These are phyloP conservation scores for Diaporthe helianthi DNA, from an alignment of 2,329 filamentous ascomycete genomes.

Conservation along the genomic window DNA sequence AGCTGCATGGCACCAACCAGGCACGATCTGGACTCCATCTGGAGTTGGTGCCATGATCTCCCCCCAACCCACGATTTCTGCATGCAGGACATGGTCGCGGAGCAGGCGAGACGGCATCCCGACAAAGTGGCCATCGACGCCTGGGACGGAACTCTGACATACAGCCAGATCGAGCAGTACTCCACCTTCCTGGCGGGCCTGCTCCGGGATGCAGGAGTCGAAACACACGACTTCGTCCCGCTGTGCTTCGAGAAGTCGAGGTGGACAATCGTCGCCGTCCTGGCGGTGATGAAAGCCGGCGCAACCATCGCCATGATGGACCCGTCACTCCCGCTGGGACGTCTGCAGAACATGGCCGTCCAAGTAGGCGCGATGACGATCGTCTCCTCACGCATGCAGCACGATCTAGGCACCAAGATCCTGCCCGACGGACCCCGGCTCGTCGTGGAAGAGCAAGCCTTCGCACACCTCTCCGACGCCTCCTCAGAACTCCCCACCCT, in stretches of 20 bases:
- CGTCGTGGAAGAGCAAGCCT: conserved; percentile 22
- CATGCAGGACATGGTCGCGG: conserved; percentile 54
- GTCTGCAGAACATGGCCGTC: conserved; percentile 36
- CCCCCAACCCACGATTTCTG: conserved; percentile 52
- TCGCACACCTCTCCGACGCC: neutral
- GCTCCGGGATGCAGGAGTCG: conserved; percentile 35
- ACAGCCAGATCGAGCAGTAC: conserved; percentile 35
- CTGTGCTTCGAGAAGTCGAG: conserved; percentile 43
- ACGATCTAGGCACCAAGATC: neutral
- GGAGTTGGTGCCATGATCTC: conserved; percentile 54
- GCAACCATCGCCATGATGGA: conserved; percentile 44
- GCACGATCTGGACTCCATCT: conserved; percentile 45
- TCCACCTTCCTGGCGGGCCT: conserved; percentile 35
- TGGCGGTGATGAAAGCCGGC: conserved; percentile 44
- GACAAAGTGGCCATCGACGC: conserved; percentile 43
- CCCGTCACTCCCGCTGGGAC: conserved; percentile 34
- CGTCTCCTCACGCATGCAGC: conserved; percentile 37
- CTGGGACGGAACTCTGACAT: conserved; percentile 39
- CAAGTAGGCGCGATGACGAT: conserved; percentile 38
- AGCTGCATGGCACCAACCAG: conserved; percentile 44
- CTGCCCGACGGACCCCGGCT: conserved; percentile 14
- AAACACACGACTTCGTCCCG: conserved; percentile 36
- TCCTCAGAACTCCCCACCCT: conserved; percentile 27
- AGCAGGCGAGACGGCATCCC: conserved; percentile 45
- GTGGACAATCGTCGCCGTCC: conserved; percentile 41